Base-by-base conservation (phyloP, 148 eudicot species). In the Tetragonia tetragonoides region DNA sequence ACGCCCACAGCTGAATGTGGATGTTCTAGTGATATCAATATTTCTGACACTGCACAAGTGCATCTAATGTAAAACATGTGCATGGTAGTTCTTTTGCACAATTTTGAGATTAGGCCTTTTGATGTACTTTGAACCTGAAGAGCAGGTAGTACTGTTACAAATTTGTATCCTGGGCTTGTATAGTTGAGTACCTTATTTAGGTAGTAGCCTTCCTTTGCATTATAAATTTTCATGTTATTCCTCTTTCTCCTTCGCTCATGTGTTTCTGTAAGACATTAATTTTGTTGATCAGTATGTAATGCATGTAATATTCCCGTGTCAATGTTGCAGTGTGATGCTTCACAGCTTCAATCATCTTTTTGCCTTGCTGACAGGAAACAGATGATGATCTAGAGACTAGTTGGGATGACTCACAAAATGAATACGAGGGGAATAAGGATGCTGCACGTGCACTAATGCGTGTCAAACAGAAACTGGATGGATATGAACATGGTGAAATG, bases 401-500 rank as follows among this genome's bases (percentile, higher is more conserved):
- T 84, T 88, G 89, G 87, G 97, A 95, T 57, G 95, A 91, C 75
- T 91, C 99, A 17, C 82, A 91, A 76, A 93, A 89, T 77, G 97
- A 83, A 62, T 86, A 89, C 79, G 99, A 91, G 85, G 99, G 99
- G 75, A 95, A 95, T 85, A 91, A 93, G 82, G 99, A 95, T 90
- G 99, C 99, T 44, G 85, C 99, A 51, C 95, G 99, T 49, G 97
- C 99, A 39, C 81, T 93, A 75, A 85, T 95, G 93, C 99, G 99
- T 76, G 97, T 95, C 74, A 95, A 93, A 81, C 99, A 95, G 75
- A 93, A 95, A 81, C 84, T 95, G 76, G 99, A 95, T 83, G 99
- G 99, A 79, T 95, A 95, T 77, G 99, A 95, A 89, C 97, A 95
- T 81, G 97, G 99, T 81, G 97, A 95, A 89, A 89, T 93, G 94